phyloP scores from a whole-genome alignment of 257 asterid genomes.

The Solanum pinnatisectum region DNA sequence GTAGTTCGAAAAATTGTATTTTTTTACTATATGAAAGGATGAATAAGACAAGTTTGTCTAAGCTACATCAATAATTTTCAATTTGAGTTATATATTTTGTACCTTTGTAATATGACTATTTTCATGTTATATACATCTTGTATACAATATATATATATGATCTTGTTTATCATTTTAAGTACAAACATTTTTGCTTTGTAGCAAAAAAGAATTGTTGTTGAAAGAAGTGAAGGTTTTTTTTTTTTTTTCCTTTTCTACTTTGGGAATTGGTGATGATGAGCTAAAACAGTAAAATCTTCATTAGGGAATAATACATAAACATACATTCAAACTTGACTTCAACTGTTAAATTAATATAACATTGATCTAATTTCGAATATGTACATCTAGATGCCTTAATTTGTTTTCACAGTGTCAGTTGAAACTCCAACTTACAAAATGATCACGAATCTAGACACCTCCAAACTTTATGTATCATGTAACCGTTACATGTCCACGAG shows the following conservation, averaged over 20 bases:
- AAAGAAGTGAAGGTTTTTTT: neutral
- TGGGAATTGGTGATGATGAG: neutral
- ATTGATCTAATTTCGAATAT: neutral
- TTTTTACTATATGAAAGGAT: neutral
- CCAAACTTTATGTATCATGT: neutral
- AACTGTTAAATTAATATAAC: neutral
- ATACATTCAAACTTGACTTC: neutral
- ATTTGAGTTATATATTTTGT: neutral
- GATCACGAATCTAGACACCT: neutral
- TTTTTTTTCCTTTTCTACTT: neutral
- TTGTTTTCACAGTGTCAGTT: neutral
- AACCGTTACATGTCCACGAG: neutral
- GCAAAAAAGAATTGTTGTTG: too few relatives aligned
- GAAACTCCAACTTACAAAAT: neutral
- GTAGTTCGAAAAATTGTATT: neutral
- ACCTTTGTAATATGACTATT: constrained; percentile 14
- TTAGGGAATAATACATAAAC: neutral
- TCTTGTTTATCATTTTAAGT: neutral
- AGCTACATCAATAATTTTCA: neutral
- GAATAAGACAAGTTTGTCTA: neutral
- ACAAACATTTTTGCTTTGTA: neutral
- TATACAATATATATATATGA: neutral
- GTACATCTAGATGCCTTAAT: neutral
- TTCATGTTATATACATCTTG: constrained; percentile 2
- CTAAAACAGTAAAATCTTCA: too few relatives aligned